Conservation (phyloP, 1,284 basidiomycete species). For the Microbotryum scabiosae region DNA sequence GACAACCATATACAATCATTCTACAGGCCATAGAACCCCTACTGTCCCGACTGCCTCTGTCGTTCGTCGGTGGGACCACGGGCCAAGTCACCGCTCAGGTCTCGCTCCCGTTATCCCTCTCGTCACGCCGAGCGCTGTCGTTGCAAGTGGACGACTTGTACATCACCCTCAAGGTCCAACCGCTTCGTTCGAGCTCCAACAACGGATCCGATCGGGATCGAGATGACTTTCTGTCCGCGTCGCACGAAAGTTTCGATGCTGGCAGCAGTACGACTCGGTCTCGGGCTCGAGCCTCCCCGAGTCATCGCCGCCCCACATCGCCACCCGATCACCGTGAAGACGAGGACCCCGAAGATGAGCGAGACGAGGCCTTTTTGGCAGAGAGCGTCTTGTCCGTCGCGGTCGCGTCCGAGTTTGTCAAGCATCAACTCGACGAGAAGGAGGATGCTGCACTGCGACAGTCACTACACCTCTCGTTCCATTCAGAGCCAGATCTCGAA, state of each 20-base stretch:
- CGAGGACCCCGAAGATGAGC: too few relatives aligned
- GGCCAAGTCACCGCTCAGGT: conserved; percentile 55
- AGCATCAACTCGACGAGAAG: conserved; percentile 62
- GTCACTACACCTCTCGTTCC: conserved; percentile 51
- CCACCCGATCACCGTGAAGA: too few relatives aligned
- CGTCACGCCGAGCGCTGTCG: conserved; percentile 38
- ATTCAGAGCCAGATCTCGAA: conserved; percentile 53
- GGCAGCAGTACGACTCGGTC: conserved; percentile 50
- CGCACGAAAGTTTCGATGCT: conserved; percentile 52
- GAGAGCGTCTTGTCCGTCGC: conserved; percentile 71
- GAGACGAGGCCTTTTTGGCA: conserved; percentile 43
- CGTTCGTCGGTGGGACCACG: conserved; percentile 61
- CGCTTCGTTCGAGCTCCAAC: too few relatives aligned
- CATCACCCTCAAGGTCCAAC: conserved; percentile 59
- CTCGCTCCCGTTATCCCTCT: conserved; percentile 42
- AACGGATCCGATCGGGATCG: too few relatives aligned
- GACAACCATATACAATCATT: neutral
- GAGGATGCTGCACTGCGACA: conserved; percentile 65
- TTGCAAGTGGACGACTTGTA: conserved; percentile 41
- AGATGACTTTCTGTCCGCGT: too few relatives aligned
- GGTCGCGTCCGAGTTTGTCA: conserved; percentile 60
- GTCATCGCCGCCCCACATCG: too few relatives aligned
- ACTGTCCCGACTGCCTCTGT: conserved; percentile 59
- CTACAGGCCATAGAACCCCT: conserved; percentile 68
- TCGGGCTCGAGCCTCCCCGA: conserved; percentile 47